These are phyloP conservation scores for Colletotrichum sp. DNA, from an alignment of 2,329 filamentous ascomycete genomes.

Conservation along the genomic window DNA sequence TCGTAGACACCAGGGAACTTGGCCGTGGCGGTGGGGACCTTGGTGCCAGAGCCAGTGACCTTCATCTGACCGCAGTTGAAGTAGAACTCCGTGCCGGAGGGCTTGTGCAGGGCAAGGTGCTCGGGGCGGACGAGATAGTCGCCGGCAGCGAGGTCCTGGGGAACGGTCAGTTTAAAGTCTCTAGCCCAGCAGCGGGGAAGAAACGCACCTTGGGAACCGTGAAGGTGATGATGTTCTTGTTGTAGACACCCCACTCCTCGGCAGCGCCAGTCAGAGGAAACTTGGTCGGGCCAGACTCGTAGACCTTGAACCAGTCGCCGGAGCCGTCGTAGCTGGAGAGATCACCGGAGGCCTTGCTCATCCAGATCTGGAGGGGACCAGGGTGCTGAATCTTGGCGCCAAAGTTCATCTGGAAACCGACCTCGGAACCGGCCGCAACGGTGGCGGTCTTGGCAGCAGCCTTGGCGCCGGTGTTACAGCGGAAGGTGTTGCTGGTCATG, in stretches of 20 bases:
- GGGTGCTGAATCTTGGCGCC: constrained; percentile 14
- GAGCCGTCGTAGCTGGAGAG: constrained; percentile 23
- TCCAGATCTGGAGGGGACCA: constrained; percentile 3
- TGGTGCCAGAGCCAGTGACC: constrained; percentile 42
- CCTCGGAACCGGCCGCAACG: background rate
- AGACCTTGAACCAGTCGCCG: constrained; percentile 31
- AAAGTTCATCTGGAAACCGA: constrained; percentile 2
- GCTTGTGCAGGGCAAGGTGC: constrained; percentile 49
- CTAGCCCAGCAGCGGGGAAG: background rate
- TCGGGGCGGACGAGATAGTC: constrained; percentile 47
- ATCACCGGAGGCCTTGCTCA: constrained; percentile 1
- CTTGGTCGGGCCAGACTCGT: background rate
- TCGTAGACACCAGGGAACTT: constrained; percentile 42
- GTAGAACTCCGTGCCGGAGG: constrained; percentile 40
- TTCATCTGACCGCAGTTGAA: constrained; percentile 47
- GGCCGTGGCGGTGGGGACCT: constrained; percentile 39
- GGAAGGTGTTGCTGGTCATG: background rate
- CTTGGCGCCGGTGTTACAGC: constrained; percentile 1
- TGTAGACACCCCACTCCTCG: background rate
- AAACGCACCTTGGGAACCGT: background rate
- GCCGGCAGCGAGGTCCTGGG: constrained; percentile 36
- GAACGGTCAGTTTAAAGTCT: constrained; percentile 34
- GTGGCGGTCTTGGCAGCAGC: background rate
- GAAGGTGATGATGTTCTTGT: background rate
- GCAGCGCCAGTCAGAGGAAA: background rate